A percentile compares a stretch with the other conserved stretches of the same genome.
These are phyloP conservation scores for Cryphonectria carpinicola DNA, from an alignment of 2,329 filamentous ascomycete genomes.

Conservation along the genomic window DNA sequence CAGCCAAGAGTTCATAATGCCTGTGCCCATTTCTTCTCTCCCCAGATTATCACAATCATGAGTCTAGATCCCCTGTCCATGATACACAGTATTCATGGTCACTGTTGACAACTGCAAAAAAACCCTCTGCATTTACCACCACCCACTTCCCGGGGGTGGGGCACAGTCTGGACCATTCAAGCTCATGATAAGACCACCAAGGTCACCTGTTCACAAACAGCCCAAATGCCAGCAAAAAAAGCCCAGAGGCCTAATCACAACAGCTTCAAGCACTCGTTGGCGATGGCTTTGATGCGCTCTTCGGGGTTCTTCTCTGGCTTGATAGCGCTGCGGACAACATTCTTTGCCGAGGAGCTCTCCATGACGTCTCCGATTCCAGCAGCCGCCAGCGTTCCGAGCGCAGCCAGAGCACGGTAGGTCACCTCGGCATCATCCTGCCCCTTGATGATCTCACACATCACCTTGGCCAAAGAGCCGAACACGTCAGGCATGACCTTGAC, in stretches of 20 bases:
- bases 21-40: background rate
- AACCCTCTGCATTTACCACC: background rate
- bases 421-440: constrained; percentile 79
- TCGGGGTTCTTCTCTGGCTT: constrained; percentile 52
- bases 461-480: constrained; percentile 49
- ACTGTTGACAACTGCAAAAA: background rate
- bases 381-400: constrained; percentile 75
- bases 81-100: background rate
- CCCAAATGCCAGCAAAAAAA: constrained; percentile 32
- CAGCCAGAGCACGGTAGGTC: constrained; percentile 80
- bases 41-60: background rate
- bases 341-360: constrained; percentile 46
- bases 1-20: background rate
- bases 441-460: constrained; percentile 65
- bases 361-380: constrained; percentile 55
- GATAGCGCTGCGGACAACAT: constrained; percentile 43
- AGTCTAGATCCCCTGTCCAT: background rate
- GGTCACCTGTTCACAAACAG: constrained; percentile 37
- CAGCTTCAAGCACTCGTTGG: constrained; percentile 50
- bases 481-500: constrained; percentile 47
- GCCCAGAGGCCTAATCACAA: constrained; percentile 28
- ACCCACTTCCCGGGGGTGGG: background rate
- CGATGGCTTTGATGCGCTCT: constrained; percentile 51
- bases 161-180: background rate
- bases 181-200: background rate